Evolutionary conservation across 305 asterid species (phyloP), one percentile per base, ranked within the genome.

Genomic region (Fraxinus sp.): DNA sequence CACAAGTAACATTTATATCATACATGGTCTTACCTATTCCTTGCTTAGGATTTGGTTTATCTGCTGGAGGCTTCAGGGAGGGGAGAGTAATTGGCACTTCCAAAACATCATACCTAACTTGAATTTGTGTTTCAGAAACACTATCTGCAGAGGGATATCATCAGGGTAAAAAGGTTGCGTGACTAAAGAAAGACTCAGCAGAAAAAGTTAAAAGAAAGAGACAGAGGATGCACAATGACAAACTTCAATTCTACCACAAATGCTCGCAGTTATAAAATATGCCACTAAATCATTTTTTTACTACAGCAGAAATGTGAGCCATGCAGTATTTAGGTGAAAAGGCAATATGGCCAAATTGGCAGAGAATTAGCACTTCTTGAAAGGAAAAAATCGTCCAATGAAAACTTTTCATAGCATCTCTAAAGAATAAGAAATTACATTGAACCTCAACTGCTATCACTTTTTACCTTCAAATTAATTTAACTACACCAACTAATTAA

Each of bases 11-110:
- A 41, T 46, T 66, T 72, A 77, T 20, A 80, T 73, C 41, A 77
- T 85, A 83, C 41, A 76, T 62, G 26, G 87, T 22, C 92, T 89
- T 83, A 94, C 99, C 95, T 52, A 96, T 91, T 75, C 99, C 99
- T 89, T 96, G 98, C 84, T 96, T 96, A 73, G 99, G 98, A 83
- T 96, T 96, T 84, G 99, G 98, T 87, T 93, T 96, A 87, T 96
- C 99, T 36, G 93, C 91, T 80, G 89, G 95, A 85, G 99, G 99
- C 87, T 94, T 96, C 84, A 89, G 98, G 74, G 93, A 87, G 83
- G 98, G 99, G 74, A 96, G 95, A 57, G 91, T 88, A 57, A 94
- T 88, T 3, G 99, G 99, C 77, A 94, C 86, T 77, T 96, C 99
- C 97, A 92, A 85, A 75, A 94, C 87, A 83, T 94, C 97, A 80